These are phyloP conservation scores for Fusarium sp. DNA, from an alignment of 2,329 filamentous ascomycete species.

Conservation along the genomic window DNA sequence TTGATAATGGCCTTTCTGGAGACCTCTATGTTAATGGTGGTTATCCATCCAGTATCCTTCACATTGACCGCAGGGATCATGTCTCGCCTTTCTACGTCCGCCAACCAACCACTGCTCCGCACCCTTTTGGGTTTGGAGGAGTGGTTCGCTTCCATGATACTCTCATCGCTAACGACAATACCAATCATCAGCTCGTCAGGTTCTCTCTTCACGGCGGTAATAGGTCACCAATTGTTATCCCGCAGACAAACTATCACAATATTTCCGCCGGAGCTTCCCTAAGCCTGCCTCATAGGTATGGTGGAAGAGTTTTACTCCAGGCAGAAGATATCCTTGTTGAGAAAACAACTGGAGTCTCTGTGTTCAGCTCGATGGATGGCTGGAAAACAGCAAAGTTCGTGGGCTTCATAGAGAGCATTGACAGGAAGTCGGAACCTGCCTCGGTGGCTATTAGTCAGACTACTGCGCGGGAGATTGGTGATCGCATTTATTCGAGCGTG, in stretches of 20 bases:
- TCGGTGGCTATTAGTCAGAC: background rate
- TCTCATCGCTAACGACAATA: background rate
- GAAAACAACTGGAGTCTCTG: background rate
- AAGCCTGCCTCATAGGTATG: background rate
- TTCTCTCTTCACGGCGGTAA: too few species aligned
- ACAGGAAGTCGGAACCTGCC: background rate
- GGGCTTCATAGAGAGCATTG: background rate
- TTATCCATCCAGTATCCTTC: background rate
- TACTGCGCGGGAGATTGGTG: background rate
- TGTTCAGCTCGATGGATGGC: fast-evolving
- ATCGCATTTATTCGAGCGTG: background rate
- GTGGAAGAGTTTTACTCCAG: background rate
- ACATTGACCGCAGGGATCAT: background rate
- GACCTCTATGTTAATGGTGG: background rate
- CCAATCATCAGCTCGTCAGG: background rate
- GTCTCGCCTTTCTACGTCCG: background rate
- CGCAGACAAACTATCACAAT: background rate
- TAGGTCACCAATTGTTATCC: background rate
- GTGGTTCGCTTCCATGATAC: background rate
- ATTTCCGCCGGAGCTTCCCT: background rate
- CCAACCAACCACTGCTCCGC: background rate
- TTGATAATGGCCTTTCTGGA: background rate
- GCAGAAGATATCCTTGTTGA: background rate
- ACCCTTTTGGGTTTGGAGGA: background rate
- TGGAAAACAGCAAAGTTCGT: background rate